Evolutionary conservation across 2,329 filamentous ascomycete genomes (phyloP).

Genomic region (Neofusicoccum laricinum): DNA sequence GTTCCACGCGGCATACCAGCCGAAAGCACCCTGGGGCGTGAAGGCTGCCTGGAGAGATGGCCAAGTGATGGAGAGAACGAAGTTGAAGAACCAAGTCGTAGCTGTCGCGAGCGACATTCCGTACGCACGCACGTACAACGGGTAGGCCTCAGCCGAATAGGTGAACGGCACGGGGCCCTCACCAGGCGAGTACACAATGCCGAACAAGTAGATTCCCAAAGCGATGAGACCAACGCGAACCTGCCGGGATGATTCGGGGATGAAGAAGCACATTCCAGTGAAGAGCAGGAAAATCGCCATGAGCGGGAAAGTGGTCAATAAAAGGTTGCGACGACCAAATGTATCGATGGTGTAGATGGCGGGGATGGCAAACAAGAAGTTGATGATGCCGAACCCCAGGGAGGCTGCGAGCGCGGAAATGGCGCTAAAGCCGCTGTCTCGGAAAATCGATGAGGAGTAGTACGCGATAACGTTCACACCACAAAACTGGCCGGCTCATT

Average conservation of each 20-base stretch:
- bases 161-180: conserved; percentile 44
- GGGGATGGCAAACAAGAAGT: conserved; percentile 46
- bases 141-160: conserved; percentile 44
- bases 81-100: conserved; percentile 59
- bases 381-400: conserved; percentile 45
- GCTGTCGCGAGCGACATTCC: conserved; percentile 48
- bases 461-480: conserved; percentile 32
- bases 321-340: conserved; percentile 39
- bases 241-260: conserved; percentile 26
- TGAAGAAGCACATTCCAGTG: conserved; percentile 42
- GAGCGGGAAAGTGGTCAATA: conserved; percentile 45
- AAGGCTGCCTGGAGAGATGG: conserved; percentile 49
- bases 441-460: conserved; percentile 31
- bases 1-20: conserved; percentile 57
- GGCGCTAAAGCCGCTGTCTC: conserved; percentile 26
- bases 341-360: conserved; percentile 46
- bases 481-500: conserved; percentile 21
- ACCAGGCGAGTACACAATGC: conserved; percentile 49
- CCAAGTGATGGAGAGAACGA: conserved; percentile 53
- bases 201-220: conserved; percentile 49
- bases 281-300: conserved; percentile 52
- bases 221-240: conserved; percentile 33
- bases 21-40: conserved; percentile 51
- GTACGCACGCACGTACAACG: conserved; percentile 43
- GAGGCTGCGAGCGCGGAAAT: conserved; percentile 36